These are phyloP conservation scores for Colletotrichum ledebouriae DNA, from an alignment of 2,329 filamentous ascomycete species.

Conservation along the genomic window DNA sequence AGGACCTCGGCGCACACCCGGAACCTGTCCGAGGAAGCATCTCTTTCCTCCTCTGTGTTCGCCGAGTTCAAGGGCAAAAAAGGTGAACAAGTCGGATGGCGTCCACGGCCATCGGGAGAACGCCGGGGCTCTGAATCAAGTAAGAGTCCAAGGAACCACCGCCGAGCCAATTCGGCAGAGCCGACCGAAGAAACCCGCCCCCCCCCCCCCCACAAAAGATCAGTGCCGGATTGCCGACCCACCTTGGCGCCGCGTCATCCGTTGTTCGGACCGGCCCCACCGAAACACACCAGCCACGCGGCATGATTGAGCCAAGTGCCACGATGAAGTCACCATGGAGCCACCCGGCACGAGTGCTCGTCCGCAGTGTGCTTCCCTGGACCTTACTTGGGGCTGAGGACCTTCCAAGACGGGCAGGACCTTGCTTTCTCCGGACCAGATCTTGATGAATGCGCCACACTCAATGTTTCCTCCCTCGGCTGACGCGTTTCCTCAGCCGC, in stretches of 20 bases:
- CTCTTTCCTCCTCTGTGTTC: too few species aligned
- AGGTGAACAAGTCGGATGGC: too few species aligned
- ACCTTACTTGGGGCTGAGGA: neutral
- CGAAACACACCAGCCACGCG: conserved; percentile 25
- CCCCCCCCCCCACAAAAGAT: neutral
- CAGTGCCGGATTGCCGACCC: conserved; percentile 31
- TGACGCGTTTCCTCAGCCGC: conserved; percentile 25
- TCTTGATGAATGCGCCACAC: conserved; percentile 18
- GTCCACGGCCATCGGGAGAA: too few species aligned
- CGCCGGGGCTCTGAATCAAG: too few species aligned
- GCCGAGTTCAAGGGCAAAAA: too few species aligned
- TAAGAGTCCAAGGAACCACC: neutral
- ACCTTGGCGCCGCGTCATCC: conserved; percentile 34
- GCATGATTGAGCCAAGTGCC: conserved; percentile 25
- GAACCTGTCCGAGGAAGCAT: too few species aligned
- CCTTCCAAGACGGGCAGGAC: conserved; percentile 1
- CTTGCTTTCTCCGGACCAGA: conserved; percentile 5
- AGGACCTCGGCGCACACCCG: too few species aligned
- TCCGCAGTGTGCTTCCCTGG: neutral
- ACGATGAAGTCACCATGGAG: conserved; percentile 37
- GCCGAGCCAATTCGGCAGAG: neutral
- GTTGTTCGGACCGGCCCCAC: conserved; percentile 18
- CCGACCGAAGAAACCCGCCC: neutral
- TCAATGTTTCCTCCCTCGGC: neutral
- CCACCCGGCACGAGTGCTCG: conserved; percentile 19